These are phyloP conservation scores for Aspergillus biplanus DNA, from an alignment of 495 filamentous ascomycete species.

Conservation along the genomic window DNA sequence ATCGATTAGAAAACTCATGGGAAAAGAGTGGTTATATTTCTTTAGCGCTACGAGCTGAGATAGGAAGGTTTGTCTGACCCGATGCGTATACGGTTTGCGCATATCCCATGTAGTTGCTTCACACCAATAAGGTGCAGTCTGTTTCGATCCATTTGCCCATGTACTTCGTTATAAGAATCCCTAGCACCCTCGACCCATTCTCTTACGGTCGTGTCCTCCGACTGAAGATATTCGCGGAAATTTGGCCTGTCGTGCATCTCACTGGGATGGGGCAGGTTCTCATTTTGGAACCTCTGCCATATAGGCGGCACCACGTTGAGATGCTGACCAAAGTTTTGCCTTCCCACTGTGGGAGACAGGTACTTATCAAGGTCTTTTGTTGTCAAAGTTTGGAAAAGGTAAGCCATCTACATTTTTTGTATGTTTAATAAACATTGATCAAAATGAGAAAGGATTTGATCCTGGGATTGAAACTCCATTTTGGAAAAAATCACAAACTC, in stretches of 20 bases:
- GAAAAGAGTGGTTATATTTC: no score
- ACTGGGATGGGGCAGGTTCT: not conserved
- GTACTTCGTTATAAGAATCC: not conserved
- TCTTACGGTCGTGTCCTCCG: not conserved
- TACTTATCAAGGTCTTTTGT: conserved; percentile 1
- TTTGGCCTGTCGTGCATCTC: not conserved
- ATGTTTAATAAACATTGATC: conserved; percentile 2
- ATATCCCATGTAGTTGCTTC: no score
- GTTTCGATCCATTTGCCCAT: no score
- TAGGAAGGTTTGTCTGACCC: no score
- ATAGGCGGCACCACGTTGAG: conserved; percentile 2
- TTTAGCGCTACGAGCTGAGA: no score
- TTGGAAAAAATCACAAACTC: not conserved
- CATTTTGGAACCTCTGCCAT: conserved; percentile 2
- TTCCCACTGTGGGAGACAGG: not conserved
- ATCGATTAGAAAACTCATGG: no score
- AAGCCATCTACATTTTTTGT: conserved; percentile 3
- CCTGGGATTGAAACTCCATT: not conserved
- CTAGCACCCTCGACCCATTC: conserved; percentile 1
- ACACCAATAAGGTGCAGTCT: no score
- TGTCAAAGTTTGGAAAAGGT: not conserved
- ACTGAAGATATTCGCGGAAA: not conserved
- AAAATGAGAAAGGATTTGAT: not conserved
- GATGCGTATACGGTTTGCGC: no score
- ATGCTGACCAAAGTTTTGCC: not conserved